phyloP scores from a whole-genome alignment of 768 basidiomycete species.

The Boletales sp. region DNA sequence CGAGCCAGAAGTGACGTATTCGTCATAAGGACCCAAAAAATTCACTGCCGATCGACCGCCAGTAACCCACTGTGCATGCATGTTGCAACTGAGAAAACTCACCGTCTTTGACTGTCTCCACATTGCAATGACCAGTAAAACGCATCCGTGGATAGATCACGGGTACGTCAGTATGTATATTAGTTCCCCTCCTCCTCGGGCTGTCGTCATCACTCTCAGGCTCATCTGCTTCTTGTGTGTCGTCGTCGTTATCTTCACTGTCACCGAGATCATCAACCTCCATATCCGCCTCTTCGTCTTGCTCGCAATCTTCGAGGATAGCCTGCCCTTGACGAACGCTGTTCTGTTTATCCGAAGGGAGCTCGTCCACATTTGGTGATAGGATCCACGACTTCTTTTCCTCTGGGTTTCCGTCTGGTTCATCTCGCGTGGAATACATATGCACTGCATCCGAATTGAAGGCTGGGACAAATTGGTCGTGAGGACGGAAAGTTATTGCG shows the following conservation, averaged over 20 bases:
- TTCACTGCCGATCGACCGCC: slow-evolving; percentile 52
- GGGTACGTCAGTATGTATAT: slow-evolving; percentile 37
- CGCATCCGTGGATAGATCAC: slow-evolving; percentile 59
- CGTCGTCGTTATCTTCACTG: slow-evolving; percentile 24
- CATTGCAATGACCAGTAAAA: slow-evolving; percentile 70
- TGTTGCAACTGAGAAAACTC: slow-evolving; percentile 18
- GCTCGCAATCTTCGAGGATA: not conserved
- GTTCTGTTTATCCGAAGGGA: not conserved
- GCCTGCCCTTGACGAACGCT: slow-evolving; percentile 3
- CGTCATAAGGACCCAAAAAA: slow-evolving; percentile 75
- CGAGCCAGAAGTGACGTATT: slow-evolving; percentile 78
- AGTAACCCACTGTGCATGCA: not conserved
- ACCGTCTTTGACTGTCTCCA: slow-evolving; percentile 88
- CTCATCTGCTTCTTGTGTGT: slow-evolving; percentile 18
- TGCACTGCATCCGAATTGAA: slow-evolving; percentile 73
- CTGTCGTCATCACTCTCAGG: slow-evolving; percentile 33
- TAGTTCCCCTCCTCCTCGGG: slow-evolving; percentile 22
- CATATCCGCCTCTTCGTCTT: slow-evolving; percentile 26
- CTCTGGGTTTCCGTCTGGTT: slow-evolving; percentile 35
- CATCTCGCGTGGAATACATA: slow-evolving; percentile 69
- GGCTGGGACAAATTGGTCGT: slow-evolving; percentile 39
- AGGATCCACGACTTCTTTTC: slow-evolving; percentile 24
- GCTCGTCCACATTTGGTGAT: slow-evolving; percentile 18
- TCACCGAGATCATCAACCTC: slow-evolving; percentile 29
- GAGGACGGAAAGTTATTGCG: slow-evolving; percentile 1